Conservation (phyloP, 169 alveolate genomes). For the Besnoitia besnoiti region DNA sequence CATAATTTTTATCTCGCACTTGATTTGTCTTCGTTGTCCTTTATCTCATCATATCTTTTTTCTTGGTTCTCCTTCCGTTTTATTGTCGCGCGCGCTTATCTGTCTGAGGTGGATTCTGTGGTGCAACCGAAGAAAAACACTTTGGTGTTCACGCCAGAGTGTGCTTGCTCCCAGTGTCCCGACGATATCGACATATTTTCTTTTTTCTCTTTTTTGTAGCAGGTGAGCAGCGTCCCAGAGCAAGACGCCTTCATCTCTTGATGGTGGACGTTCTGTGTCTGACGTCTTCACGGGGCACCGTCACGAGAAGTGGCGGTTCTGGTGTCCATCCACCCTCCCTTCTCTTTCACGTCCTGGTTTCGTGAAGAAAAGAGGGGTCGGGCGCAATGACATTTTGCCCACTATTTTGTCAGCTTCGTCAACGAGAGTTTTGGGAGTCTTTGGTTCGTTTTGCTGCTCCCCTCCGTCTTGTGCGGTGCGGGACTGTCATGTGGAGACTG, state of each 20-base stretch:
- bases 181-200: too few relatives aligned
- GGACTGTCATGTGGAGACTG: too few relatives aligned
- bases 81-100: not conserved
- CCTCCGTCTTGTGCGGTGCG: too few relatives aligned
- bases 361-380: too few relatives aligned
- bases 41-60: not conserved
- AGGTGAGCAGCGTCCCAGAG: not conserved
- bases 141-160: not conserved
- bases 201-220: not conserved
- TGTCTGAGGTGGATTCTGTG: not conserved
- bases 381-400: too few relatives aligned
- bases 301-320: not conserved
- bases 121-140: not conserved
- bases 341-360: too few relatives aligned
- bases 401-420: too few relatives aligned
- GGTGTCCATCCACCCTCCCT: not conserved
- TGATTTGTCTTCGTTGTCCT: not conserved
- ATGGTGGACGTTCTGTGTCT: not conserved
- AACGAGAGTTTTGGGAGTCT: too few relatives aligned
- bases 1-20: not conserved
- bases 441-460: too few relatives aligned
- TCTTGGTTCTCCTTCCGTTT: not conserved
- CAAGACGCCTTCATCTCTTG: not conserved
- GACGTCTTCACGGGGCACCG: not conserved
- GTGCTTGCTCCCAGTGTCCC: too few relatives aligned